These are phyloP conservation scores for Rhizopogon sp. DNA, from an alignment of 768 basidiomycete genomes.

Conservation along the genomic window DNA sequence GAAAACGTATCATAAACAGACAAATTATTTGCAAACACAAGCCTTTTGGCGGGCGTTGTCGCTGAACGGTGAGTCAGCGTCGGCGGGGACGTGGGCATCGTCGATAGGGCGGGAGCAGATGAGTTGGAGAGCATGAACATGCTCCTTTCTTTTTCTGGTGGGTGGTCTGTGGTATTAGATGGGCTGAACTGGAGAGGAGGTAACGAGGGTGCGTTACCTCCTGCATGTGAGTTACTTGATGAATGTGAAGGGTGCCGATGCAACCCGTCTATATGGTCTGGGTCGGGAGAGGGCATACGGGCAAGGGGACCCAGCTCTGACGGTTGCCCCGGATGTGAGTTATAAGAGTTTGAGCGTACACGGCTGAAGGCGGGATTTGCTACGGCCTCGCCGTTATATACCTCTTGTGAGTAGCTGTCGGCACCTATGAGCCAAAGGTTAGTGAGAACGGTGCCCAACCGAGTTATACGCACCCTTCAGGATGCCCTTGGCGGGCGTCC, in stretches of 20 bases:
- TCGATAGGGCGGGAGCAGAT: slow-evolving; percentile 82
- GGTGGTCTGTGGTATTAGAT: slow-evolving; percentile 26
- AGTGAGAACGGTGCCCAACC: background rate
- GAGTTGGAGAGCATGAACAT: slow-evolving; percentile 84
- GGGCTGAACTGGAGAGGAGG: slow-evolving; percentile 54
- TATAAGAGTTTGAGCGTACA: slow-evolving; percentile 82
- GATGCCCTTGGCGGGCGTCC: slow-evolving; percentile 75
- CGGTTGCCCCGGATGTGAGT: slow-evolving; percentile 39
- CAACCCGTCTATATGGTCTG: slow-evolving; percentile 84
- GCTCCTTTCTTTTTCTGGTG: slow-evolving; percentile 34
- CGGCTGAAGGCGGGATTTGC: slow-evolving; percentile 42
- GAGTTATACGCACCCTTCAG: slow-evolving; percentile 53
- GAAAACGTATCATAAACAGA: slow-evolving; percentile 98
- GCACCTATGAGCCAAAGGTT: slow-evolving; percentile 46
- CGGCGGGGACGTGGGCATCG: slow-evolving; percentile 40
- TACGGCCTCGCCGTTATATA: slow-evolving; percentile 38
- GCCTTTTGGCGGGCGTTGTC: slow-evolving; percentile 62
- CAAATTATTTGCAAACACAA: slow-evolving; percentile 88
- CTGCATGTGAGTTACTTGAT: slow-evolving; percentile 25
- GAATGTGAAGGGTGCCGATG: slow-evolving; percentile 62
- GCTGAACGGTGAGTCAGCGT: slow-evolving; percentile 68
- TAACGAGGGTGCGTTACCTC: slow-evolving; percentile 33
- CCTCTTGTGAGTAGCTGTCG: slow-evolving; percentile 60
- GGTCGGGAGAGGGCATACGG: slow-evolving; percentile 77
- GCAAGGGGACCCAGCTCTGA: slow-evolving; percentile 71